Evolutionary conservation across 768 basidiomycete genomes (phyloP), one percentile per base, ranked within the genome.

Genomic region (Cystoderma amianthinum): DNA sequence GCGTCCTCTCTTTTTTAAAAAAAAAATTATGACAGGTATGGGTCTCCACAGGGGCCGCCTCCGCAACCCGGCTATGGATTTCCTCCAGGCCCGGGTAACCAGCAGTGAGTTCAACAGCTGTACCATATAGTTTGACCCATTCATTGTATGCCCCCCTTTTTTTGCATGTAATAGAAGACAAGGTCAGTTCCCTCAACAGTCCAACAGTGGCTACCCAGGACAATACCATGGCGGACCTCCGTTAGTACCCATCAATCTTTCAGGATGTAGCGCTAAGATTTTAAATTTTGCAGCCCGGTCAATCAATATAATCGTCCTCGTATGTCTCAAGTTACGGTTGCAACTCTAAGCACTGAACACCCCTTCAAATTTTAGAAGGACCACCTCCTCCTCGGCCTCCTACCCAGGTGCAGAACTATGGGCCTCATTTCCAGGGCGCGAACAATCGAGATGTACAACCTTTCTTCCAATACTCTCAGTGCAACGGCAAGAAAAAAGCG

Each of bases 391-490:
- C 65, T 5, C 65, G 58, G 53, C 81, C 82, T 11, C 80, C 82
- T 1, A 50, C 64, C 3, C 65, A 72, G 32, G 61, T 71, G 20
- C 86, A 89, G 51, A 56, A 69, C 45, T 86, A 82, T 48, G 80
- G 82, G 1, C 76, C 79, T 7, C 77, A 78, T 38, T 60, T 72
- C 36, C 67, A 78, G 44, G 68, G 60, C 16, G 43, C 62, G 2
- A 62, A 72, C 15, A 64, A 72, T 32, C 65, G 67, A 23, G 58
- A 61, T 38, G 64, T 68, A 25, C 78, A 85, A 48, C 72, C 76
- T 2, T 86, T 61, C 59, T 93, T 90, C 67, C 82, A 87, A 51
- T 92, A 90, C 53, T 93, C 90, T 2, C 88, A 90, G 51, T 96
- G 94, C 55, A 89, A 65, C 15, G 89, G 92, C 21, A 80, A 71